A percentile compares a stretch with the other conserved stretches of the same genome.
phyloP scores from a whole-genome alignment of 768 basidiomycete species.

The Chiua virens region DNA sequence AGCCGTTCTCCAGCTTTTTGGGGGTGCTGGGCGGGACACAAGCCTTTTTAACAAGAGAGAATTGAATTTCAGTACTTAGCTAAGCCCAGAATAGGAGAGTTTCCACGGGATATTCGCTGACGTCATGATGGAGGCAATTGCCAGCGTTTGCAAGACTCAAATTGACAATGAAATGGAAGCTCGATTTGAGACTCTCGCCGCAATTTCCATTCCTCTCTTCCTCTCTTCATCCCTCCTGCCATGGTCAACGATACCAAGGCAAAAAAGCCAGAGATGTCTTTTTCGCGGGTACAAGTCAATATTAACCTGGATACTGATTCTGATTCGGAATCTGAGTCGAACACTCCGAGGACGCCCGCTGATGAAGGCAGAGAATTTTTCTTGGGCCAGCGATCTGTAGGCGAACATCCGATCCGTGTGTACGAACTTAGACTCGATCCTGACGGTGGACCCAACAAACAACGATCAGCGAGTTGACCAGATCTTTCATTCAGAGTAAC shows the following conservation, averaged over 20 bases:
- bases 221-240: neutral
- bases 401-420: constrained; percentile 71
- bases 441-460: constrained; percentile 88
- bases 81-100: no score
- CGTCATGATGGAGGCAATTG: neutral
- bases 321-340: constrained; percentile 22
- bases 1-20: neutral
- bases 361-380: constrained; percentile 93
- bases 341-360: constrained; percentile 85
- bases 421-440: constrained; percentile 85
- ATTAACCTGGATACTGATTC: neutral
- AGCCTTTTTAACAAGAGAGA: no score
- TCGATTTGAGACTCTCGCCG: neutral
- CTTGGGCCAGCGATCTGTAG: constrained; percentile 48
- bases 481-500: constrained; percentile 1
- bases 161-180: no score
- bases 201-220: neutral
- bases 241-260: constrained; percentile 14
- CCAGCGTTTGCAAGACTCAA: neutral
- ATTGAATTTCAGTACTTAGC: no score
- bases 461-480: constrained; percentile 66
- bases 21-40: no score
- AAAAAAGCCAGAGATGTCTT: constrained; percentile 13
- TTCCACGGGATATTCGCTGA: neutral
- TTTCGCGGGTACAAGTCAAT: constrained; percentile 8